Conservation (phyloP, 164 flowering plant species). For the Magnolia kwangsiensis region DNA sequence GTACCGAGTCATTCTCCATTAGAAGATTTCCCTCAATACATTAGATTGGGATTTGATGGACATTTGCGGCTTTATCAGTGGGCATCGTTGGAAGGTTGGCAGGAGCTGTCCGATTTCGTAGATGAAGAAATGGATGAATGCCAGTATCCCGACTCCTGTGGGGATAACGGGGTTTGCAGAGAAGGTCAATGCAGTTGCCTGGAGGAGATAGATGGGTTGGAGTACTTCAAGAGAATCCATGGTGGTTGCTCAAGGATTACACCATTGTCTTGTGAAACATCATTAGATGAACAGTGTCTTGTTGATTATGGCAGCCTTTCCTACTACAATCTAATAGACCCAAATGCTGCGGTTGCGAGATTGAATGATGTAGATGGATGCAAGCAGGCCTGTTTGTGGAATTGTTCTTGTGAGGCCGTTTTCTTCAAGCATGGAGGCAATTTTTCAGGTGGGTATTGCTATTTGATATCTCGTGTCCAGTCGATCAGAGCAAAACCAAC, state of each 20-base stretch:
- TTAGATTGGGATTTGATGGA: slow-evolving; percentile 31
- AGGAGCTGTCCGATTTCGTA: slow-evolving; percentile 15
- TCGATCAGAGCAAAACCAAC: neutral
- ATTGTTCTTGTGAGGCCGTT: slow-evolving; percentile 1
- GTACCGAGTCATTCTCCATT: neutral
- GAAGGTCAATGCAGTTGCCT: slow-evolving; percentile 30
- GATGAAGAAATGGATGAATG: slow-evolving; percentile 4
- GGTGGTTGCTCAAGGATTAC: slow-evolving; percentile 19
- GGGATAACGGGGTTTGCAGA: slow-evolving; percentile 25
- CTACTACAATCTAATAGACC: slow-evolving; percentile 19
- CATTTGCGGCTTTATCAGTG: slow-evolving; percentile 29
- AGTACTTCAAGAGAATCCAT: slow-evolving; percentile 17
- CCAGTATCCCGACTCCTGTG: slow-evolving; percentile 22
- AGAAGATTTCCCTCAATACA: slow-evolving; percentile 9
- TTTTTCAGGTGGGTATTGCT: neutral
- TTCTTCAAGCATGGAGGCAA: neutral
- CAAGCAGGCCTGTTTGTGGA: slow-evolving; percentile 7
- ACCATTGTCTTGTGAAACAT: slow-evolving; percentile 11
- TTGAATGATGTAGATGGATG: neutral
- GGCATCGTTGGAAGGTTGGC: neutral
- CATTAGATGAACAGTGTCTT: slow-evolving; percentile 13
- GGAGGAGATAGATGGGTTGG: neutral
- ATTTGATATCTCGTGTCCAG: slow-evolving; percentile 1
- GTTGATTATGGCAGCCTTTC: slow-evolving; percentile 3
- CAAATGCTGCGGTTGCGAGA: neutral